These are phyloP conservation scores for Metarhizium rileyi DNA, from an alignment of 2,329 filamentous ascomycete species.

Conservation along the genomic window DNA sequence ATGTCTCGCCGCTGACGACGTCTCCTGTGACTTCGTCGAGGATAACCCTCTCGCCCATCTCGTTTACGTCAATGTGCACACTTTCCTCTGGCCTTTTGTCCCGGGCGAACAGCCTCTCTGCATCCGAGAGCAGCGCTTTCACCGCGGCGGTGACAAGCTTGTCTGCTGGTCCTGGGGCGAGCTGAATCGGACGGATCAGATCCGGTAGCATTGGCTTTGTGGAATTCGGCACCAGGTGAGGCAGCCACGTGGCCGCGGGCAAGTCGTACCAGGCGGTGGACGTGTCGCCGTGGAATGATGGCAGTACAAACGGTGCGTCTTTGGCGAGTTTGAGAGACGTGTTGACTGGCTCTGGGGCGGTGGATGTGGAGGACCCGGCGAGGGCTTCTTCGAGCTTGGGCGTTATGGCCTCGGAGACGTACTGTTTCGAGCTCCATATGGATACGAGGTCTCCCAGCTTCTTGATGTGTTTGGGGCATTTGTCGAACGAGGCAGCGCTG, in stretches of 20 bases:
- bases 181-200: conserved; percentile 61
- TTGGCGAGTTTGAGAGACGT: conserved; percentile 34
- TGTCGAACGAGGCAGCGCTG: conserved; percentile 45
- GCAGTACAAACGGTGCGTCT: conserved; percentile 59
- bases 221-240: conserved; percentile 68
- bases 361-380: conserved; percentile 19
- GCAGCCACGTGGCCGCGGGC: conserved; percentile 72
- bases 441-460: conserved; percentile 56
- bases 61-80: conserved; percentile 56
- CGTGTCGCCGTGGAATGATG: conserved; percentile 66
- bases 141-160: conserved; percentile 57
- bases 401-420: conserved; percentile 47
- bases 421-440: conserved; percentile 60
- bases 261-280: conserved; percentile 70
- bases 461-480: conserved; percentile 53
- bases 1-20: conserved; percentile 57
- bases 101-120: conserved; percentile 56
- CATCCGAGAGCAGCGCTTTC: conserved; percentile 59
- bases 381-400: conserved; percentile 50
- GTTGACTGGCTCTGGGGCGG: conserved; percentile 12
- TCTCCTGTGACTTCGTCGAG: conserved; percentile 58
- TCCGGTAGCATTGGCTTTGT: conserved; percentile 62
- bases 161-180: conserved; percentile 58
- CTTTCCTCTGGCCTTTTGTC: conserved; percentile 38
- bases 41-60: conserved; percentile 60